Conservation (phyloP, 352 stramenopile species). For the Phytophthora brassicae region DNA sequence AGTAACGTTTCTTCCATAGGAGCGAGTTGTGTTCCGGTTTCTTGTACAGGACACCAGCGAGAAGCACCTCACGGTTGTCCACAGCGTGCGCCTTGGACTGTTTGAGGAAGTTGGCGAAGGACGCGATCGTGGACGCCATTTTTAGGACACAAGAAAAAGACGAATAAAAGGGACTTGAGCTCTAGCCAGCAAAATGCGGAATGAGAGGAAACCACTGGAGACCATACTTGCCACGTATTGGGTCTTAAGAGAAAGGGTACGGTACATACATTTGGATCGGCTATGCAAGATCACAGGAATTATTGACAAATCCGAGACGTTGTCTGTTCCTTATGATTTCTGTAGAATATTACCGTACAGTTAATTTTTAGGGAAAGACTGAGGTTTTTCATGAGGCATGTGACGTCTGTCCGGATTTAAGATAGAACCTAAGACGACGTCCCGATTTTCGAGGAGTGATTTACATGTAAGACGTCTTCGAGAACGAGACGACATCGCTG, state of each 20-base stretch:
- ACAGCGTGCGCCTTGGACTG: conserved; percentile 48
- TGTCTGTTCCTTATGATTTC: conserved; percentile 4
- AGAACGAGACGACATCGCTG: too few relatives aligned
- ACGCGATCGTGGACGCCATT: conserved; percentile 37
- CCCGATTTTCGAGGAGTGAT: too few relatives aligned
- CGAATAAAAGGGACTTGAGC: background rate
- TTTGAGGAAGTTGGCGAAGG: conserved; percentile 59
- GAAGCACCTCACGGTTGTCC: conserved; percentile 49
- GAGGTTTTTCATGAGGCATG: background rate
- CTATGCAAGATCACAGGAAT: conserved; percentile 6
- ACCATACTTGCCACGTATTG: conserved; percentile 8
- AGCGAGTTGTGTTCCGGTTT: conserved; percentile 82
- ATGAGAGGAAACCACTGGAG: conserved; percentile 22
- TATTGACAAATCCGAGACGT: conserved; percentile 3
- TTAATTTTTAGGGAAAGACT: background rate
- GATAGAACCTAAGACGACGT: too few relatives aligned
- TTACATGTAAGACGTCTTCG: too few relatives aligned
- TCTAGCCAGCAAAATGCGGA: conserved; percentile 30
- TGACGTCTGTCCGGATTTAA: too few relatives aligned
- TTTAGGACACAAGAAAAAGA: too few relatives aligned
- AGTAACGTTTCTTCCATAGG: conserved; percentile 89
- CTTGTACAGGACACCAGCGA: conserved; percentile 80
- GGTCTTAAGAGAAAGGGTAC: background rate
- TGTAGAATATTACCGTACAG: conserved; percentile 4
- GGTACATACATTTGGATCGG: background rate